These are phyloP conservation scores for Thelephora ganbajun DNA, from an alignment of 768 basidiomycete genomes.

Conservation along the genomic window DNA sequence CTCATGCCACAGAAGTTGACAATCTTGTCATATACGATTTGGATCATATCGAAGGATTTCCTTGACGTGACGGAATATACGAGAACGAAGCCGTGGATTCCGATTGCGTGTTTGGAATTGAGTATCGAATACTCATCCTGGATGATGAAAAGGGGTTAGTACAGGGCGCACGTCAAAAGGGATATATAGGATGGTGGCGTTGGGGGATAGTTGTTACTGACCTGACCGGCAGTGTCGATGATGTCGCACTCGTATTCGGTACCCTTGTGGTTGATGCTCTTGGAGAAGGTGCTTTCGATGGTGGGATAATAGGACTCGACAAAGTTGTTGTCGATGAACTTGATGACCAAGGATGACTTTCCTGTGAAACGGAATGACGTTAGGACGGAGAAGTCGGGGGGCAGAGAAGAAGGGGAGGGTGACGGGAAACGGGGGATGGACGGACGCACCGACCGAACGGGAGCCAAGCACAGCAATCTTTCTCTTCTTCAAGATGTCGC, in stretches of 20 bases:
- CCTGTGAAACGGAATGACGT: conserved; percentile 31
- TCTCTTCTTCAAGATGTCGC: conserved; percentile 51
- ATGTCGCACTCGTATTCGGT: conserved; percentile 93
- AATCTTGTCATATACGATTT: conserved; percentile 89
- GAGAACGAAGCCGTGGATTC: conserved; percentile 93
- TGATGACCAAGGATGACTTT: conserved; percentile 85
- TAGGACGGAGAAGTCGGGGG: conserved; percentile 1
- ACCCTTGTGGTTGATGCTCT: conserved; percentile 78
- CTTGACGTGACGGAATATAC: conserved; percentile 89
- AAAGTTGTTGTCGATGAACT: conserved; percentile 89
- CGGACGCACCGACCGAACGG: conserved; percentile 69
- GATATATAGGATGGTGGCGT: conserved; percentile 3
- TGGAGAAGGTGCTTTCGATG: conserved; percentile 79
- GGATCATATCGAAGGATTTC: conserved; percentile 90
- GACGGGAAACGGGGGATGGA: conserved; percentile 4
- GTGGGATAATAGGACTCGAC: conserved; percentile 92
- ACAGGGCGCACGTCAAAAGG: background rate
- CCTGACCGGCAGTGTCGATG: conserved; percentile 97
- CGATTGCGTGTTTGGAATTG: conserved; percentile 87
- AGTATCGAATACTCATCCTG: conserved; percentile 95
- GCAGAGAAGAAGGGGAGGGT: conserved; percentile 3
- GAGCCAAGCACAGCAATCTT: conserved; percentile 84
- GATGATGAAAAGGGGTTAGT: background rate
- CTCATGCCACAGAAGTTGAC: conserved; percentile 72
- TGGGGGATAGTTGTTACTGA: conserved; percentile 20